Evolutionary conservation across 352 stramenopile genomes (phyloP).

Genomic region (Phytopythium oedochilum): DNA sequence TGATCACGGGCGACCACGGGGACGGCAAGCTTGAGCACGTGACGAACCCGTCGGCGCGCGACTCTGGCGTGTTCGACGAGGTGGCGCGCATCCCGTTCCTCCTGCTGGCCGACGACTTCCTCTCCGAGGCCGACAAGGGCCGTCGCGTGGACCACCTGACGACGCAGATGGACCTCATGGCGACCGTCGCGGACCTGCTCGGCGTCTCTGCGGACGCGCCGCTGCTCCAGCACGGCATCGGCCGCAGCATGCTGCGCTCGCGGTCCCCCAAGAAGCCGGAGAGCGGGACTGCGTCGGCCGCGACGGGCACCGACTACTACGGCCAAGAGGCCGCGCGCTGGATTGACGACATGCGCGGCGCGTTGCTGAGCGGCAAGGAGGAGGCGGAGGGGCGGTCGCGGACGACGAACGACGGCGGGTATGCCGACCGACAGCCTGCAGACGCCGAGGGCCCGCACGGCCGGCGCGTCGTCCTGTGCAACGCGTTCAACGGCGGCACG

Average conservation of each 20-base stretch:
- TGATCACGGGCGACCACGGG: constrained; percentile 65
- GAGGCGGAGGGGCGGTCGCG: background rate
- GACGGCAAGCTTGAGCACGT: constrained; percentile 64
- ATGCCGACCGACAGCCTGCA: constrained; percentile 6
- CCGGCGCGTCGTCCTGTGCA: constrained; percentile 57
- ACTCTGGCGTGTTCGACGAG: constrained; percentile 66
- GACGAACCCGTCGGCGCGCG: constrained; percentile 58
- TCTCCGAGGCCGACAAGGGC: constrained; percentile 37
- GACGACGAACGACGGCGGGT: background rate
- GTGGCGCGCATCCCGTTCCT: constrained; percentile 57
- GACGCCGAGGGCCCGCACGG: constrained; percentile 19
- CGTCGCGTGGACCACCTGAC: constrained; percentile 48
- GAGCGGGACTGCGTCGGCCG: too few relatives aligned
- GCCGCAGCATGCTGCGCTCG: constrained; percentile 68
- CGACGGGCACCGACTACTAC: background rate
- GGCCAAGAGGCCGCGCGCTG: constrained; percentile 1
- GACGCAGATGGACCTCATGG: constrained; percentile 73
- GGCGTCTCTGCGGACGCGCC: constrained; percentile 44
- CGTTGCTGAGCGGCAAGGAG: background rate
- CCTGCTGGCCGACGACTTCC: constrained; percentile 59
- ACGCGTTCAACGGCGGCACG: constrained; percentile 66
- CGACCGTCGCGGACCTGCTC: constrained; percentile 60
- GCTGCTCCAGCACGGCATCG: constrained; percentile 58
- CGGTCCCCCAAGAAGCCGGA: constrained; percentile 2
- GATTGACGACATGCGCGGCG: constrained; percentile 3